These are phyloP conservation scores for Candida broadrunensis DNA, from an alignment of 805 yeast species.

Conservation along the genomic window DNA sequence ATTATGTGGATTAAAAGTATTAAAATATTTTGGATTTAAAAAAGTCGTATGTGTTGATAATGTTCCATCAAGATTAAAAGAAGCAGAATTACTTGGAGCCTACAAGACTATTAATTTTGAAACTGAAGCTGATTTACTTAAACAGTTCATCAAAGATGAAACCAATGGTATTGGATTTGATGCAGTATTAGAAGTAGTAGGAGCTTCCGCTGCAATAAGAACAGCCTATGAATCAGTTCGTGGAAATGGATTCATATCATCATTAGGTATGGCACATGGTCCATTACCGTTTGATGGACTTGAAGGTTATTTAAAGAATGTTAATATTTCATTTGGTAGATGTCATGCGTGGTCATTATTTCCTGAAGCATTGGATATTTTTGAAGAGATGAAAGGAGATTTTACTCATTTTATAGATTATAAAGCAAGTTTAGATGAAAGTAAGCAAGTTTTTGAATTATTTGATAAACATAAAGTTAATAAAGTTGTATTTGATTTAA, in stretches of 20 bases:
- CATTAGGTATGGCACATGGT: constrained; percentile 61
- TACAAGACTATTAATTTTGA: constrained; percentile 43
- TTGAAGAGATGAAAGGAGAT: constrained; percentile 41
- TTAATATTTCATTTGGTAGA: constrained; percentile 58
- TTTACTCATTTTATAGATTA: constrained; percentile 53
- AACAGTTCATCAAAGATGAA: constrained; percentile 26
- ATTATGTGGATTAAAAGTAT: constrained; percentile 46
- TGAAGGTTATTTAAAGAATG: constrained; percentile 56
- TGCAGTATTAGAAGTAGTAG: constrained; percentile 60
- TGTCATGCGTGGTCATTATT: constrained; percentile 61
- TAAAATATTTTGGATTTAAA: constrained; percentile 43
- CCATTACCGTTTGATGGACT: constrained; percentile 54
- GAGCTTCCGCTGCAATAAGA: constrained; percentile 49
- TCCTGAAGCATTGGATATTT: constrained; percentile 48
- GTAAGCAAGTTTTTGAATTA: constrained; percentile 44
- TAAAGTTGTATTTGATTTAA: constrained; percentile 47
- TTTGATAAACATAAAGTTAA: constrained; percentile 54
- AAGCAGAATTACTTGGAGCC: constrained; percentile 49
- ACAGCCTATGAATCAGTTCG: constrained; percentile 53
- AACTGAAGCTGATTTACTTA: constrained; percentile 24
- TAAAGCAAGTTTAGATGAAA: constrained; percentile 42
- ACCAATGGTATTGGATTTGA: constrained; percentile 55
- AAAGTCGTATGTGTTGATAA: constrained; percentile 48
- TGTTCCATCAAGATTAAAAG: constrained; percentile 44
- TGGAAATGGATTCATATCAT: constrained; percentile 54